A percentile compares a stretch with the other conserved stretches of the same genome.
These are phyloP conservation scores for Magnusiomyces paraingens DNA, from an alignment of 1,139 yeast species.

Conservation along the genomic window DNA sequence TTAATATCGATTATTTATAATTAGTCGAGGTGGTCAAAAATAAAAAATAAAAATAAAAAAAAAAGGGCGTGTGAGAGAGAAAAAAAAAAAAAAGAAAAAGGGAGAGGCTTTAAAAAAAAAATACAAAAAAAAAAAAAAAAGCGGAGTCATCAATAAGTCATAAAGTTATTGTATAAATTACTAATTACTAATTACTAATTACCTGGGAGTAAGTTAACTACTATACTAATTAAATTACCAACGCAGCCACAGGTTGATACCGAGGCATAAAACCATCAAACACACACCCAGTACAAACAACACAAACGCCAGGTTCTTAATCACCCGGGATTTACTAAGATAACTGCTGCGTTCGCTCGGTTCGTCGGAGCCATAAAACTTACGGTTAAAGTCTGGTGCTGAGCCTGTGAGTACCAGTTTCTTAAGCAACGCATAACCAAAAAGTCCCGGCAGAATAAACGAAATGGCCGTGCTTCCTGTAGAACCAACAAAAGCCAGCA, in stretches of 20 bases:
- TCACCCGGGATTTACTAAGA: slow-evolving; percentile 6
- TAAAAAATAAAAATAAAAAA: background rate
- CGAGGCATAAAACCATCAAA: slow-evolving; percentile 73
- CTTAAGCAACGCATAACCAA: slow-evolving; percentile 59
- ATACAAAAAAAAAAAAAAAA: background rate
- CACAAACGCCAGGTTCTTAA: slow-evolving; percentile 45
- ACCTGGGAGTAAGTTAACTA: too few relatives aligned
- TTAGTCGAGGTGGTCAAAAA: background rate
- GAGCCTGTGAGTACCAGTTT: slow-evolving; percentile 15
- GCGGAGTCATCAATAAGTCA: background rate
- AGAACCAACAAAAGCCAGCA: slow-evolving; percentile 87
- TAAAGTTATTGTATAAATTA: too few relatives aligned
- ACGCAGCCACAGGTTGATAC: slow-evolving; percentile 57
- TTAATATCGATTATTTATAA: background rate
- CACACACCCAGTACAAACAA: slow-evolving; percentile 68
- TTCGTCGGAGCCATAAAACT: slow-evolving; percentile 8
- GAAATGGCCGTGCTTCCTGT: slow-evolving; percentile 94
- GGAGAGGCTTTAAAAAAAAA: background rate
- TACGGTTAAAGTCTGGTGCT: slow-evolving; percentile 13
- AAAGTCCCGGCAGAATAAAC: slow-evolving; percentile 85
- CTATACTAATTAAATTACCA: background rate
- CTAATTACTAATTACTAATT: too few relatives aligned
- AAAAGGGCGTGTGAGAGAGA: background rate
- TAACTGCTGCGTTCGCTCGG: background rate
- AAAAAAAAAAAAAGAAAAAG: slow-evolving; percentile 4